Evolutionary conservation across 2,329 filamentous ascomycete species (phyloP).

Genomic region (Ophiocordyceps robertsii): DNA sequence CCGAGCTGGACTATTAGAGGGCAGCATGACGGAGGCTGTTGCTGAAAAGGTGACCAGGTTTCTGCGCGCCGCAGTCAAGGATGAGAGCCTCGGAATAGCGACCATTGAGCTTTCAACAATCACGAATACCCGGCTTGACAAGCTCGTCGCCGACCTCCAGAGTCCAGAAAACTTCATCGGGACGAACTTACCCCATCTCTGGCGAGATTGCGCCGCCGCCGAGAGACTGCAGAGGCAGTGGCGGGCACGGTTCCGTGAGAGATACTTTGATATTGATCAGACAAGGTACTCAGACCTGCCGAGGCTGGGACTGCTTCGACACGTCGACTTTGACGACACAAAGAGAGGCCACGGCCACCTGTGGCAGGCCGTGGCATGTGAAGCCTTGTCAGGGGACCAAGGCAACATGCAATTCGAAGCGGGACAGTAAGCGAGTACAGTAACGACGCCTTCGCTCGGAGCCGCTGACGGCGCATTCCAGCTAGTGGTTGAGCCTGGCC

Average conservation of each 20-base stretch:
- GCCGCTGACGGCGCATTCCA: slow-evolving; percentile 15
- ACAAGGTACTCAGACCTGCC: slow-evolving; percentile 22
- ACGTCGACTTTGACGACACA: slow-evolving; percentile 23
- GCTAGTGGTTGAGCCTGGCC: slow-evolving; percentile 45
- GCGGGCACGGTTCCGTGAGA: slow-evolving; percentile 28
- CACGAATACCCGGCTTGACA: slow-evolving; percentile 25
- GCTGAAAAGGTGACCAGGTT: slow-evolving; percentile 24
- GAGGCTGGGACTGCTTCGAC: slow-evolving; percentile 23
- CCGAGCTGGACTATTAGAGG: slow-evolving; percentile 19
- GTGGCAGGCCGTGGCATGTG: slow-evolving; percentile 21
- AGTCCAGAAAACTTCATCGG: slow-evolving; percentile 14
- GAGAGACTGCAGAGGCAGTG: slow-evolving; percentile 27
- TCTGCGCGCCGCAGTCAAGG: slow-evolving; percentile 22
- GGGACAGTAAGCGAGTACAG: slow-evolving; percentile 30
- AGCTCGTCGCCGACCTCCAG: slow-evolving; percentile 28
- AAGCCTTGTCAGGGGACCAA: slow-evolving; percentile 24
- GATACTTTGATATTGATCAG: slow-evolving; percentile 32
- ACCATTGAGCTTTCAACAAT: slow-evolving; percentile 26
- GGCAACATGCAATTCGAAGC: slow-evolving; percentile 28
- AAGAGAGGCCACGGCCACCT: slow-evolving; percentile 15
- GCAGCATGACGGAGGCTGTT: slow-evolving; percentile 17
- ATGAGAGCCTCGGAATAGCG: slow-evolving; percentile 20
- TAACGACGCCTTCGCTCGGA: too few species aligned
- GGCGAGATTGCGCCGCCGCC: slow-evolving; percentile 20
- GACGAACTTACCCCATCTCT: slow-evolving; percentile 15